Conservation (phyloP, 1,284 basidiomycete species). For the Sporisorium sorghi region DNA sequence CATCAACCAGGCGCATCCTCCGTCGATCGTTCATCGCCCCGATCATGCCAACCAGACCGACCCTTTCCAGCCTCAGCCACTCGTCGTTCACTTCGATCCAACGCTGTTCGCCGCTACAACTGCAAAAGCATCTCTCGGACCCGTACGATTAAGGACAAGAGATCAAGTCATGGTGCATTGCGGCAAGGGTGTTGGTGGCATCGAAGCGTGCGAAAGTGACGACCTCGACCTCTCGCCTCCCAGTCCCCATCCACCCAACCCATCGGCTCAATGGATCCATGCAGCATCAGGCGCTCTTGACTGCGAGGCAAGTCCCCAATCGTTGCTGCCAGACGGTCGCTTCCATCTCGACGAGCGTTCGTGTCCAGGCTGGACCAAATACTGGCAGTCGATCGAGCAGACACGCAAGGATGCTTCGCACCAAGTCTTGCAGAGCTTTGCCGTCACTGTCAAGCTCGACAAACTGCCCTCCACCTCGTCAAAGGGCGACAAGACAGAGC, state of each 20-base stretch:
- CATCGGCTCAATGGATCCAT: constrained; percentile 6
- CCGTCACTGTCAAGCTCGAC: constrained; percentile 33
- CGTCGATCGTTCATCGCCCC: constrained; percentile 24
- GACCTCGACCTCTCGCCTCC: constrained; percentile 30
- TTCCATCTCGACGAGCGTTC: constrained; percentile 36
- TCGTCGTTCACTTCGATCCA: constrained; percentile 47
- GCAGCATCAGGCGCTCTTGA: constrained; percentile 10
- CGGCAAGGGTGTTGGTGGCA: constrained; percentile 36
- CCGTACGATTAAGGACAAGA: constrained; percentile 29
- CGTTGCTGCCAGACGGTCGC: constrained; percentile 36
- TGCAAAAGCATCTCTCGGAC: constrained; percentile 24
- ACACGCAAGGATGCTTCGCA: constrained; percentile 8
- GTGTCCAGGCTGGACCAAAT: constrained; percentile 45
- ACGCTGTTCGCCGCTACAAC: constrained; percentile 17
- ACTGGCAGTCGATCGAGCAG: constrained; percentile 27
- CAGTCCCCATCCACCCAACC: constrained; percentile 1
- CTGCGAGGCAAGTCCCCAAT: constrained; percentile 22
- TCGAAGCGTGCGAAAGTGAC: constrained; percentile 48
- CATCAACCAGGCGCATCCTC: constrained; percentile 48
- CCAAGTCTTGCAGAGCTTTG: constrained; percentile 42
- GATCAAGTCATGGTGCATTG: constrained; percentile 51
- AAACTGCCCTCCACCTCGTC: not conserved
- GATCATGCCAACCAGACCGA: constrained; percentile 32
- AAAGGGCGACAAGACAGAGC: not conserved
- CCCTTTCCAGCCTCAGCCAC: constrained; percentile 34